A percentile compares a stretch with the other conserved stretches of the same genome.
These are phyloP conservation scores for Penicillium sp. DNA, from an alignment of 2,329 filamentous ascomycete genomes.

Conservation along the genomic window DNA sequence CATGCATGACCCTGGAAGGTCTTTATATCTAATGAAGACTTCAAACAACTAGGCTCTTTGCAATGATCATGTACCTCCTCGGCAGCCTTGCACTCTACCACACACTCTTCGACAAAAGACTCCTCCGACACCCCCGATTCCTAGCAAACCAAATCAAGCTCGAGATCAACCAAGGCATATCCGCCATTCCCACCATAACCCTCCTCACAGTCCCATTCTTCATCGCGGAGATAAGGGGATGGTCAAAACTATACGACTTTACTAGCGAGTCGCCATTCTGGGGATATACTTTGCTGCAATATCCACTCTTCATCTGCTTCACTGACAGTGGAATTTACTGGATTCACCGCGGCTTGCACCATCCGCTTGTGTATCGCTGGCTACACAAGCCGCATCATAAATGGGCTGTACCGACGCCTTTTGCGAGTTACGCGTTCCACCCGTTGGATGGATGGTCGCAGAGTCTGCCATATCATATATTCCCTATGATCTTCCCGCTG, in stretches of 20 bases:
- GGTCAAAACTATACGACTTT: conserved; percentile 81
- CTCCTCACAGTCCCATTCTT: conserved; percentile 79
- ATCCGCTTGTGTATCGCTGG: conserved; percentile 76
- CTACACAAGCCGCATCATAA: conserved; percentile 98
- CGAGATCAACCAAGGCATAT: conserved; percentile 77
- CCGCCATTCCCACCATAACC: conserved; percentile 77
- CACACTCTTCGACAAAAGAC: conserved; percentile 87
- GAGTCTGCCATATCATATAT: conserved; percentile 87
- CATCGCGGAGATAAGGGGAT: conserved; percentile 78
- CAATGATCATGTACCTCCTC: conserved; percentile 77
- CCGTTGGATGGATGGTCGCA: conserved; percentile 88
- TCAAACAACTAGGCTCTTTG: conserved; percentile 69
- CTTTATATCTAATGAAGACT: not conserved
- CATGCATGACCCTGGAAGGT: too few relatives aligned
- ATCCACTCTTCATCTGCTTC: conserved; percentile 82
- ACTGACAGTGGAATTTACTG: conserved; percentile 89
- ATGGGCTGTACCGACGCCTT: conserved; percentile 98
- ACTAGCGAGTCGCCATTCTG: conserved; percentile 70
- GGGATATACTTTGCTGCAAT: conserved; percentile 79
- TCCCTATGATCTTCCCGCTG: conserved; percentile 86
- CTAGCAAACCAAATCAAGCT: conserved; percentile 86
- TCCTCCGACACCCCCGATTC: conserved; percentile 85
- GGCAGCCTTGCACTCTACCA: conserved; percentile 80
- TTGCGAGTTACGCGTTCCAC: conserved; percentile 90
- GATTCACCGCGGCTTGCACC: conserved; percentile 83